Percentiles rank a stretch among this genome's conserved stretches.
These are phyloP conservation scores for Gossypium arboreum DNA, from an alignment of 345 rosid genomes.

Conservation along the genomic window DNA sequence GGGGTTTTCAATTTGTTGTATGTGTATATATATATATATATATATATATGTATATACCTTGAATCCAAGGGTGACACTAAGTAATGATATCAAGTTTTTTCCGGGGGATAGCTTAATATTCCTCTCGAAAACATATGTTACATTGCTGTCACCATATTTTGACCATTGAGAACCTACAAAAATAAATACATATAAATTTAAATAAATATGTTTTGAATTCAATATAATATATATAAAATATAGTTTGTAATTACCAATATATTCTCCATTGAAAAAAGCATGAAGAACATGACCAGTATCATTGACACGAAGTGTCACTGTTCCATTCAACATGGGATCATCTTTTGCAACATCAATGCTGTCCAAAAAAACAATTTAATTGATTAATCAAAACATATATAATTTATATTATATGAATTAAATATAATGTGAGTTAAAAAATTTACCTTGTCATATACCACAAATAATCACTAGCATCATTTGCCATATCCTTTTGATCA, in stretches of 20 bases:
- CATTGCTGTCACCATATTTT: neutral
- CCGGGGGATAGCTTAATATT: conserved; percentile 19
- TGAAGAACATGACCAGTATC: conserved; percentile 37
- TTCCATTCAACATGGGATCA: conserved; percentile 17
- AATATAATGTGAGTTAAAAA: neutral
- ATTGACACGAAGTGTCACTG: conserved; percentile 27
- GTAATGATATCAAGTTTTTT: conserved; percentile 16
- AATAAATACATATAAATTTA: neutral
- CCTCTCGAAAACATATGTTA: conserved; percentile 14
- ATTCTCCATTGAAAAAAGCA: conserved; percentile 37
- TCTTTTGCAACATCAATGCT: conserved; percentile 21
- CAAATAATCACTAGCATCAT: too few relatives aligned
- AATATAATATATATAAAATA: neutral
- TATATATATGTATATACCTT: conserved; percentile 13
- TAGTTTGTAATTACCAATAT: conserved; percentile 23
- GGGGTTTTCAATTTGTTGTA: neutral
- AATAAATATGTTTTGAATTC: neutral
- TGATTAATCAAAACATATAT: neutral
- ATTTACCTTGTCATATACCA: neutral
- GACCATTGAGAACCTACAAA: conserved; percentile 19
- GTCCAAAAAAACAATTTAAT: neutral
- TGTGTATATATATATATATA: too few relatives aligned
- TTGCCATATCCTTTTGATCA: conserved; percentile 44
- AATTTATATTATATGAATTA: too few relatives aligned
- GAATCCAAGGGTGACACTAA: conserved; percentile 35